These are phyloP conservation scores for Aegilops umbellulata DNA, from an alignment of 176 grass and related monocot genomes.

Conservation along the genomic window DNA sequence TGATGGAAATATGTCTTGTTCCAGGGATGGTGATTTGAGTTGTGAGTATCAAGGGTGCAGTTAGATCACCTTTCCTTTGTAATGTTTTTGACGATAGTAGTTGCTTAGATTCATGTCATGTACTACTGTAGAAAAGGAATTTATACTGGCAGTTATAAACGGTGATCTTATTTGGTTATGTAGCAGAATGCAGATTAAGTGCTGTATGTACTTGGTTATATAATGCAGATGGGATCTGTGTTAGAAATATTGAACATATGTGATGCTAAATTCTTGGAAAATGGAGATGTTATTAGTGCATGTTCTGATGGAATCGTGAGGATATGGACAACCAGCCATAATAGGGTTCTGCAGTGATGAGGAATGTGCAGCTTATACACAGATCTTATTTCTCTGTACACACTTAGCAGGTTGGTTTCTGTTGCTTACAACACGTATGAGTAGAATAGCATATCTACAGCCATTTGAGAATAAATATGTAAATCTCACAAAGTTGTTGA, in stretches of 20 bases:
- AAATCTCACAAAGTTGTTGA: too few relatives aligned
- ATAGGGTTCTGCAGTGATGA: constrained; percentile 41
- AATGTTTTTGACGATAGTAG: background rate
- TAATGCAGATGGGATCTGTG: constrained; percentile 58
- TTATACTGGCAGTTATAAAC: background rate
- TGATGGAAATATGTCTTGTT: background rate
- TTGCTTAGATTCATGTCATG: background rate
- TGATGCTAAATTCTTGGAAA: constrained; percentile 85
- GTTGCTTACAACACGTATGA: too few relatives aligned
- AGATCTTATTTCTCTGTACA: constrained; percentile 65
- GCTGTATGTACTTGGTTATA: background rate
- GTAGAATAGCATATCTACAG: too few relatives aligned
- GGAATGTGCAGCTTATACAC: constrained; percentile 60
- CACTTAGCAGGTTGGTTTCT: constrained; percentile 52
- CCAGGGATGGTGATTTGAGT: background rate
- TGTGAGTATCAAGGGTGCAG: background rate
- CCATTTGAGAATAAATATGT: too few relatives aligned
- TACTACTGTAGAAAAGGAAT: constrained; percentile 3
- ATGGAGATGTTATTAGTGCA: constrained; percentile 30
- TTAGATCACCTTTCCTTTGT: background rate
- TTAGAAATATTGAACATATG: constrained; percentile 31
- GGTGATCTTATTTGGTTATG: background rate
- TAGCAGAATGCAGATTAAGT: background rate
- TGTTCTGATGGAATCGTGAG: constrained; percentile 48
- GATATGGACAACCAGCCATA: constrained; percentile 56